Conservation (phyloP, 1,139 yeast genomes). For the Pichia sp. region DNA sequence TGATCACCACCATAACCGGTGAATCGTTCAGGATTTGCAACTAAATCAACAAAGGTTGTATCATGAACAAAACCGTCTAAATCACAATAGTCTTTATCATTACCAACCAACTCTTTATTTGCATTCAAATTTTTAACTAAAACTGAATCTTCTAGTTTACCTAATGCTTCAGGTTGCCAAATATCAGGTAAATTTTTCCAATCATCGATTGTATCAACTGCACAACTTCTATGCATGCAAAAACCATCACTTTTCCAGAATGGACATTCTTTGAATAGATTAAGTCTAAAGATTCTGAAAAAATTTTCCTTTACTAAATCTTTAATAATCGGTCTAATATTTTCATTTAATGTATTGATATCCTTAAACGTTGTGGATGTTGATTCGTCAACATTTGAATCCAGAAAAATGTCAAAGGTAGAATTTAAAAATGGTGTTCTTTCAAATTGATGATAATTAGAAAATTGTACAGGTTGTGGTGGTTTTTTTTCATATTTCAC, state of each 20-base stretch:
- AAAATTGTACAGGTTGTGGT: slow-evolving; percentile 15
- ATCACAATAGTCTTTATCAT: slow-evolving; percentile 40
- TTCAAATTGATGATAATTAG: slow-evolving; percentile 25
- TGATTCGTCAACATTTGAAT: slow-evolving; percentile 24
- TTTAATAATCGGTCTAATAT: slow-evolving; percentile 48
- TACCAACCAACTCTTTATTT: slow-evolving; percentile 19
- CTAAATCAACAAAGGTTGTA: slow-evolving; percentile 79
- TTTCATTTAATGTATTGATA: slow-evolving; percentile 44
- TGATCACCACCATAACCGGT: slow-evolving; percentile 95
- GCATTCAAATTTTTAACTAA: slow-evolving; percentile 21
- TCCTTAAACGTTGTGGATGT: slow-evolving; percentile 46
- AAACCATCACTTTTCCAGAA: slow-evolving; percentile 77
- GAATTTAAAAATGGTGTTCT: slow-evolving; percentile 26
- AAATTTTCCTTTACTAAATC: slow-evolving; percentile 61
- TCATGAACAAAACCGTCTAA: slow-evolving; percentile 32
- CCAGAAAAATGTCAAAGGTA: slow-evolving; percentile 18
- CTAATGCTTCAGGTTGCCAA: slow-evolving; percentile 70
- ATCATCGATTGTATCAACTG: slow-evolving; percentile 62
- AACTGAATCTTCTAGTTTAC: slow-evolving; percentile 41
- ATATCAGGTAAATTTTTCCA: slow-evolving; percentile 68
- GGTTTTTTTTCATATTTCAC: slow-evolving; percentile 25
- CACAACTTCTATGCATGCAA: slow-evolving; percentile 91
- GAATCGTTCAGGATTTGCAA: slow-evolving; percentile 90
- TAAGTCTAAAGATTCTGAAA: slow-evolving; percentile 81
- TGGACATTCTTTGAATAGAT: slow-evolving; percentile 81